phyloP scores from a whole-genome alignment of 2,329 filamentous ascomycete species.

The Monilinia vaccinii-corymbosi region DNA sequence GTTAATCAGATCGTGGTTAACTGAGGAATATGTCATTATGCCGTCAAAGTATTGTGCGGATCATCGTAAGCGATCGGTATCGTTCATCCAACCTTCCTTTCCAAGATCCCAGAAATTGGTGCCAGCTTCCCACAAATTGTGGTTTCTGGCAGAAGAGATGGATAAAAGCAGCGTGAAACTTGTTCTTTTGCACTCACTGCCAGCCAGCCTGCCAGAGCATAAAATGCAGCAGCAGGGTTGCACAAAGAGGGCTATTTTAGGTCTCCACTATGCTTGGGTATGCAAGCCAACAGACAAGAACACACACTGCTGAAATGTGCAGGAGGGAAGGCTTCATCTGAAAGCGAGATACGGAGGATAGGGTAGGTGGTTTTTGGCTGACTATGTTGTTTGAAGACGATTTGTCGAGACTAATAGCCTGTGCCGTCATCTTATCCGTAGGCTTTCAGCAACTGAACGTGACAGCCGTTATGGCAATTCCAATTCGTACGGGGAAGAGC shows the following conservation, averaged over 20 bases:
- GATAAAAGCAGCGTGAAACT: constrained; percentile 3
- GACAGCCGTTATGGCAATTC: not conserved
- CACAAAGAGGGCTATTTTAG: constrained; percentile 7
- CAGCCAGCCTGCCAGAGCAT: not conserved
- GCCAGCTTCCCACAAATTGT: not conserved
- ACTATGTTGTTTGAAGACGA: not conserved
- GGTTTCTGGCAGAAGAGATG: constrained; percentile 1
- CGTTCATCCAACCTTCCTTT: constrained; percentile 1
- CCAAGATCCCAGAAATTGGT: constrained; percentile 1
- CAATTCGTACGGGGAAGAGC: constrained; percentile 7
- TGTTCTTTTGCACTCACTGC: constrained; percentile 6
- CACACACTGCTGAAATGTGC: constrained; percentile 8
- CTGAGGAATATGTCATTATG: constrained; percentile 1
- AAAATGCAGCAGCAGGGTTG: not conserved
- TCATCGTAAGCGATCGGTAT: not conserved
- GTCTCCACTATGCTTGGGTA: constrained; percentile 1
- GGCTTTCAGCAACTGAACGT: not conserved
- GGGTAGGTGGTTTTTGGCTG: not conserved
- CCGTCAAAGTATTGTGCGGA: not conserved
- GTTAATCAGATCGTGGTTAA: not conserved
- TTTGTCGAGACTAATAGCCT: not conserved
- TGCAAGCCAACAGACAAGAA: constrained; percentile 9
- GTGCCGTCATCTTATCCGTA: not conserved
- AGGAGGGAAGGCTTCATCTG: not conserved
- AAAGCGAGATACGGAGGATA: not conserved